Conservation (phyloP, 1,139 yeast genomes). For the Suhomyces yuchorum region DNA sequence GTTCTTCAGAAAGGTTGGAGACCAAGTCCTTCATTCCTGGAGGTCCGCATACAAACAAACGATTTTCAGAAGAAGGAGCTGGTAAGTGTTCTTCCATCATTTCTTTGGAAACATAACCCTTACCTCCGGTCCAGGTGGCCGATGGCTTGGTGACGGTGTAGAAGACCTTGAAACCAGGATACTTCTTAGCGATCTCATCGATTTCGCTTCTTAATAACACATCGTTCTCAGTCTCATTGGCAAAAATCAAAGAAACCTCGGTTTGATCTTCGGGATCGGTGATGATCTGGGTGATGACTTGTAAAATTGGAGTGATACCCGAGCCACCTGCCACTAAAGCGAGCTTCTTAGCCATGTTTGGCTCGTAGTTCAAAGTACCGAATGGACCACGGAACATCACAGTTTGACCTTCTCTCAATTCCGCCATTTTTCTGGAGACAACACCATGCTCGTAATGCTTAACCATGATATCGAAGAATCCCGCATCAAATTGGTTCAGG, state of each 20-base stretch:
- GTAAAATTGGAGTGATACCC: conserved; percentile 78
- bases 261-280: conserved; percentile 69
- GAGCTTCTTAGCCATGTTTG: conserved; percentile 62
- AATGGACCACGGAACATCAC: conserved; percentile 78
- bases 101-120: conserved; percentile 62
- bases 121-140: conserved; percentile 54
- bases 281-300: conserved; percentile 62
- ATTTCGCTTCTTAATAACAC: conserved; percentile 68
- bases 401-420: conserved; percentile 61
- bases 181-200: conserved; percentile 63
- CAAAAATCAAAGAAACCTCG: conserved; percentile 60
- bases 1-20: conserved; percentile 50
- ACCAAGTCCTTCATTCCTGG: conserved; percentile 63
- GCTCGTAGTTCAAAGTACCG: conserved; percentile 63
- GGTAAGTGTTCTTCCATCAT: conserved; percentile 54
- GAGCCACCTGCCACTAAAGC: conserved; percentile 83
- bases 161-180: conserved; percentile 60
- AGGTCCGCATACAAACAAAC: conserved; percentile 76
- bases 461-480: conserved; percentile 72
- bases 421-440: conserved; percentile 66
- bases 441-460: conserved; percentile 71
- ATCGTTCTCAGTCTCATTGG: conserved; percentile 73
- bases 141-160: conserved; percentile 46
- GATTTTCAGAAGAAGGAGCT: conserved; percentile 38
- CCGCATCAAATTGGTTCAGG: conserved; percentile 66